Evolutionary conservation across 2,329 filamentous ascomycete species (phyloP).

Genomic region (Fusarium keratoplasticum): DNA sequence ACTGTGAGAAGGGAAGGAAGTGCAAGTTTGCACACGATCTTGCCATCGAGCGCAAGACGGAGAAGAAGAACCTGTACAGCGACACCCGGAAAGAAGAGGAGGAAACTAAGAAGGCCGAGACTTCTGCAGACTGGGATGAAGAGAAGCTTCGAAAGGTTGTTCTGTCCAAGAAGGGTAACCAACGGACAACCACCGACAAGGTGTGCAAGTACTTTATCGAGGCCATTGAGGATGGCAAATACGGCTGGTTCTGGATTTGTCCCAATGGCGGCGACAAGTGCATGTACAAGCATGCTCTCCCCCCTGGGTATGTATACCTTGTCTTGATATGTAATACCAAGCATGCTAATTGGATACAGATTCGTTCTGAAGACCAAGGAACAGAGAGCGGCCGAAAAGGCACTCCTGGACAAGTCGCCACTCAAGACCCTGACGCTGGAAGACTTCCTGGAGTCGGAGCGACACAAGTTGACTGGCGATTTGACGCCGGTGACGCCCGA

Average conservation of each 20-base stretch:
- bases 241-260: conserved; percentile 99
- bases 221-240: conserved; percentile 97
- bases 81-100: conserved; percentile 79
- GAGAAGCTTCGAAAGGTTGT: conserved; percentile 93
- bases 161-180: conserved; percentile 96
- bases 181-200: conserved; percentile 94
- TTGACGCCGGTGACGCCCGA: conserved; percentile 95
- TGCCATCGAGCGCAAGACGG: conserved; percentile 87
- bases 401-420: conserved; percentile 93
- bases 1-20: conserved; percentile 96
- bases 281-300: conserved; percentile 97
- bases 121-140: conserved; percentile 97
- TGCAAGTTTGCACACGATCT: conserved; percentile 98
- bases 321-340: background rate
- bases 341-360: conserved; percentile 59
- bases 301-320: conserved; percentile 79
- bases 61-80: conserved; percentile 92
- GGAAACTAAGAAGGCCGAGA: conserved; percentile 87
- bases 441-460: conserved; percentile 96
- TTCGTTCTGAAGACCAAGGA: conserved; percentile 99
- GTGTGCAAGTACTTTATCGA: conserved; percentile 99
- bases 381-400: conserved; percentile 94
- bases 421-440: conserved; percentile 94
- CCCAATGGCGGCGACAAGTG: conserved; percentile 97
- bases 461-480: conserved; percentile 91